Percentiles rank a stretch among this genome's conserved stretches.
These are phyloP conservation scores for Globisporangium splendens DNA, from an alignment of 352 stramenopile genomes.

Conservation along the genomic window DNA sequence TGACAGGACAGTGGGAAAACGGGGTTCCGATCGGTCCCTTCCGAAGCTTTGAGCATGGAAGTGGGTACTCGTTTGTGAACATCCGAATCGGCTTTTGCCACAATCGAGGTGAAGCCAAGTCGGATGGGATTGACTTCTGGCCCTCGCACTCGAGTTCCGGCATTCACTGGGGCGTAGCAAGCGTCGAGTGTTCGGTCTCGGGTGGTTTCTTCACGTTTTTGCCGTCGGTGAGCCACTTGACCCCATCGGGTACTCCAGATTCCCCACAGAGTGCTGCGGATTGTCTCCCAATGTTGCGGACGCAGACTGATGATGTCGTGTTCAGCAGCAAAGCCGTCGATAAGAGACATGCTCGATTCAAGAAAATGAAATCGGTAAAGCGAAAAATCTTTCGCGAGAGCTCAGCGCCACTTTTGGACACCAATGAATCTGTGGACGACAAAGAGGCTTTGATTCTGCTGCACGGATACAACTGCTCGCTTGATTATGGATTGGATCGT, in stretches of 20 bases:
- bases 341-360: constrained; percentile 6
- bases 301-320: constrained; percentile 46
- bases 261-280: constrained; percentile 34
- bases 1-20: constrained; percentile 69
- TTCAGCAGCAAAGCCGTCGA: constrained; percentile 28
- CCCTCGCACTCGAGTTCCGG: constrained; percentile 40
- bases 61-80: constrained; percentile 69
- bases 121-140: constrained; percentile 42
- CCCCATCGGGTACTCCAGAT: constrained; percentile 26
- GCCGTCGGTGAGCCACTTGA: constrained; percentile 52
- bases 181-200: constrained; percentile 74
- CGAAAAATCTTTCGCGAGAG: constrained; percentile 18
- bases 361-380: constrained; percentile 16
- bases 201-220: constrained; percentile 73
- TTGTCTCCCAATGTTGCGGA: constrained; percentile 35
- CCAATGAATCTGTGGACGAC: neutral
- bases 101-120: constrained; percentile 31
- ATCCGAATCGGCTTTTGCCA: constrained; percentile 71
- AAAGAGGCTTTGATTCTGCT: constrained; percentile 31
- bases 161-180: constrained; percentile 72
- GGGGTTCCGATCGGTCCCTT: constrained; percentile 75
- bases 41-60: constrained; percentile 67
- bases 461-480: constrained; percentile 36
- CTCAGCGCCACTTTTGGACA: constrained; percentile 17
- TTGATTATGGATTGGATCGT: constrained; percentile 30